These are phyloP conservation scores for Colletotrichum sp. DNA, from an alignment of 2,329 filamentous ascomycete species.

Conservation along the genomic window DNA sequence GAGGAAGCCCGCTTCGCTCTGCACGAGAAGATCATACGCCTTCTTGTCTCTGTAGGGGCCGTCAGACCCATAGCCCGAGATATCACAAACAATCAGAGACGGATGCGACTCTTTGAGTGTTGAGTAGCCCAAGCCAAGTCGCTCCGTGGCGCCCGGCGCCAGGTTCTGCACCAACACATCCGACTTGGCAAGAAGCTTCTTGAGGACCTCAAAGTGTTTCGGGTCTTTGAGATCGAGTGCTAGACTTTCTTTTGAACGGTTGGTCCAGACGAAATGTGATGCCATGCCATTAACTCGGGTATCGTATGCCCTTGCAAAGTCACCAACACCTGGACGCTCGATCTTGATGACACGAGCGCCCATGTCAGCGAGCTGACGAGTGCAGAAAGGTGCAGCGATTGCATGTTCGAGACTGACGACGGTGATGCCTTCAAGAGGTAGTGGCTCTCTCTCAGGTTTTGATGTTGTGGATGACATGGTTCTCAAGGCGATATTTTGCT, in stretches of 20 bases:
- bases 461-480: not conserved
- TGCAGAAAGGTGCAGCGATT: constrained; percentile 60
- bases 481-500: not conserved
- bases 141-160: constrained; percentile 51
- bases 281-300: constrained; percentile 52
- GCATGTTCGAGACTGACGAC: constrained; percentile 60
- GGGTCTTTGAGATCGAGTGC: constrained; percentile 53
- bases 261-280: constrained; percentile 62
- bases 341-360: constrained; percentile 61
- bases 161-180: constrained; percentile 61
- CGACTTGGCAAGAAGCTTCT: constrained; percentile 45
- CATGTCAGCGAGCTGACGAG: constrained; percentile 57
- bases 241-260: constrained; percentile 58
- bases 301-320: constrained; percentile 59
- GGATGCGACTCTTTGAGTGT: constrained; percentile 45
- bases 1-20: constrained; percentile 58
- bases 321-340: constrained; percentile 54
- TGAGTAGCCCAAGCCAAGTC: constrained; percentile 53
- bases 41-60: constrained; percentile 60
- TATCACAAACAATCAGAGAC: constrained; percentile 56
- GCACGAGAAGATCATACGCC: constrained; percentile 60
- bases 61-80: constrained; percentile 56
- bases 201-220: constrained; percentile 46
- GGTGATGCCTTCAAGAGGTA: constrained; percentile 45
- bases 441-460: not conserved